Conservation (phyloP, 805 yeast species). For the Blastobotrys mokoenaii region DNA sequence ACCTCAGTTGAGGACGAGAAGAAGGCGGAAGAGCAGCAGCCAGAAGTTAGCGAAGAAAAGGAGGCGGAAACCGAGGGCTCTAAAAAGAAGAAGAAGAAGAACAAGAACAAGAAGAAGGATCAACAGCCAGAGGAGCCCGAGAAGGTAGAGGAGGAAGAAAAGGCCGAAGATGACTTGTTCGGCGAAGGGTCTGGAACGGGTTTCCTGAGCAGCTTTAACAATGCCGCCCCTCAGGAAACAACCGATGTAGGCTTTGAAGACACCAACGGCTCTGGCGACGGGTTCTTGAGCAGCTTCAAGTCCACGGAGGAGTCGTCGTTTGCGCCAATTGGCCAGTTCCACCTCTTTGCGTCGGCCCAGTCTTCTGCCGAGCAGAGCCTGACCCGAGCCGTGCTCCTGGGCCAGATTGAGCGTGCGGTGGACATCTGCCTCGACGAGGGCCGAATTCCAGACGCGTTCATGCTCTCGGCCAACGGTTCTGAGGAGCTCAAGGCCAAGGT, state of each 20-base stretch:
- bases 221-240: too few species aligned
- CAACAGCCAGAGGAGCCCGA: conserved; percentile 8
- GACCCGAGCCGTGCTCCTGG: conserved; percentile 45
- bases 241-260: neutral
- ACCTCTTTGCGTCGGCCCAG: conserved; percentile 21
- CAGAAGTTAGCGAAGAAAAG: conserved; percentile 1
- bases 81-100: conserved; percentile 9
- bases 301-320: conserved; percentile 20
- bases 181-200: conserved; percentile 22
- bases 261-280: conserved; percentile 17
- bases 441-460: conserved; percentile 67
- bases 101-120: conserved; percentile 9
- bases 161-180: conserved; percentile 34
- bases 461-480: conserved; percentile 61
- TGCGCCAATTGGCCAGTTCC: conserved; percentile 27
- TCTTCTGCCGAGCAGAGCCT: conserved; percentile 40
- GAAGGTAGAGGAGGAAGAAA: conserved; percentile 8
- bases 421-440: conserved; percentile 54
- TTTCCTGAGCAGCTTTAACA: conserved; percentile 18
- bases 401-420: conserved; percentile 61
- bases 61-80: neutral
- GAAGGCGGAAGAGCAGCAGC: conserved; percentile 6
- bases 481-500: conserved; percentile 55
- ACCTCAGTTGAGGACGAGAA: conserved; percentile 15
- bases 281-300: conserved; percentile 19